These are phyloP conservation scores for Aspergillus cavernicola DNA, from an alignment of 495 filamentous ascomycete genomes.

Conservation along the genomic window DNA sequence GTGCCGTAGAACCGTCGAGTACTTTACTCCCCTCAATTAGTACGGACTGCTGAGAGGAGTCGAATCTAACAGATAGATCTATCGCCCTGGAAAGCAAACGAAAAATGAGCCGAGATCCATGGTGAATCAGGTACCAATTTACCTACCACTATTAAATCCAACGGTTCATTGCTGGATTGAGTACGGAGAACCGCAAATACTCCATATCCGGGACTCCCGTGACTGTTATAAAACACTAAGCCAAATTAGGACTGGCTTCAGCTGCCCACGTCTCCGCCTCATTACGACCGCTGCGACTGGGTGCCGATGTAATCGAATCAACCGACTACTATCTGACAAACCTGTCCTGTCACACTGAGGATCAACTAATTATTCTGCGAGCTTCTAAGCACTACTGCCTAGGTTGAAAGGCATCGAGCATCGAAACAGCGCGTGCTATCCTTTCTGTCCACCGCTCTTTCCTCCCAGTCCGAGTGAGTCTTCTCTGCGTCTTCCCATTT, in stretches of 20 bases:
- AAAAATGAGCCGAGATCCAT: neutral
- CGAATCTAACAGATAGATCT: neutral
- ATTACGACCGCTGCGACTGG: conserved; percentile 17
- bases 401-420: conserved; percentile 9
- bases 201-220: conserved; percentile 21
- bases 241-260: conserved; percentile 18
- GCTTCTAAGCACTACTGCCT: conserved; percentile 6
- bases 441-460: conserved; percentile 21
- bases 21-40: too few relatives aligned
- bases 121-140: neutral
- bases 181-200: neutral
- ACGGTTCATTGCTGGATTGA: neutral
- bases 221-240: conserved; percentile 30
- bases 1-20: neutral
- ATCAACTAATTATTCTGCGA: conserved; percentile 1
- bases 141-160: too few relatives aligned
- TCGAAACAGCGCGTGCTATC: conserved; percentile 1
- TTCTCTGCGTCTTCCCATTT: conserved; percentile 15
- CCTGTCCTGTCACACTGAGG: neutral
- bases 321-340: conserved; percentile 20
- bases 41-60: neutral
- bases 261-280: conserved; percentile 29
- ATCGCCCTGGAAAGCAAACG: conserved; percentile 1
- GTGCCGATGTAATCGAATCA: conserved; percentile 14
- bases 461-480: conserved; percentile 19